Evolutionary conservation across 495 filamentous ascomycete genomes (phyloP), one percentile per base, ranked within the genome.

Genomic region (Chaetomium fimeti): DNA sequence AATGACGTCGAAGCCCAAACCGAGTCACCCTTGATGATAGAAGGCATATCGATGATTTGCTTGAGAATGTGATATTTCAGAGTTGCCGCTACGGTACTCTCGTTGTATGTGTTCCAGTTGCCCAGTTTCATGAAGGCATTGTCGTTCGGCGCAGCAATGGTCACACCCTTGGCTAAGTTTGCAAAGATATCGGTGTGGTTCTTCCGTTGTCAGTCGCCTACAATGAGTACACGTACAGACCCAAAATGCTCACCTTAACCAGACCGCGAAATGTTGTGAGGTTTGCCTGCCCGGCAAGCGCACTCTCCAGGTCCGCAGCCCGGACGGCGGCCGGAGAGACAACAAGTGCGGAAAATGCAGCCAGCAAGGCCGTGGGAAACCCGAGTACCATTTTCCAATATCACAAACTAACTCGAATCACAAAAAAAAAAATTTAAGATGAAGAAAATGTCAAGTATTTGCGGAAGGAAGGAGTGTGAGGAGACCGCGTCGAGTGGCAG

Each of bases 1-100:
- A 88, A 72, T 32, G 79, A 67, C 5, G 85, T 87, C 9, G 79
- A 76, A 6, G 81, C 63, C 68, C 86, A 86, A 9, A 68, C 42
- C 0, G 69, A 70, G 49, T 70, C 68, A 51, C 73, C 73, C 60
- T 57, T 64, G n/a, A 25, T n/a, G 20, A 75, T 64, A 22, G 62
- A 55, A 18, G 36, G 42, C 65, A 65, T 67, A 16, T 49, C 18
- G 38, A 72, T 28, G 15, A 9, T 5, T 9, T 51, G n/a, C 16
- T 36, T 38, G 24, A 73, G 47, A 56, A 75, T 64, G 53, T 70
- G 69, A 65, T 75, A 75, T 36, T 64, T 62, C 24, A 75, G 49
- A 4, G 54, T 52, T 16, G 69, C 51, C 24, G n/a, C 43, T 12
- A 66, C 49, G 4, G n/a, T 28, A 27, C 16, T 57, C 40, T 63